Percentiles rank a stretch among this genome's conserved stretches.
Conservation (phyloP, 148 eudicot genomes). For the Rhododendron molle region DNA sequence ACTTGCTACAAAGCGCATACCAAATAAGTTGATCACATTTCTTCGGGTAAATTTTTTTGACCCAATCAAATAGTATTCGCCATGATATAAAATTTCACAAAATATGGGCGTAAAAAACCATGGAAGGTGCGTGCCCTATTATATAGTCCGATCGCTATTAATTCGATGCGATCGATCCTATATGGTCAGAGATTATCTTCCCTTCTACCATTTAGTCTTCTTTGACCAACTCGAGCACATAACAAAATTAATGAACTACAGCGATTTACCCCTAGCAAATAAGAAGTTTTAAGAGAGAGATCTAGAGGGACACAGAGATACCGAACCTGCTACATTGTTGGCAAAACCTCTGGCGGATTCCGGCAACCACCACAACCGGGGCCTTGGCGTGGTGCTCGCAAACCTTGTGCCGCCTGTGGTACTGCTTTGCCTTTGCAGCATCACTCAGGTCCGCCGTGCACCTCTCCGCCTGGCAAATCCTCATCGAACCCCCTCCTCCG, state of each 20-base stretch:
- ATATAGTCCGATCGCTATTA: too few relatives aligned
- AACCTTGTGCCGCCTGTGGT: conserved; percentile 48
- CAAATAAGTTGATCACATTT: too few relatives aligned
- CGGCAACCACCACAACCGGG: conserved; percentile 33
- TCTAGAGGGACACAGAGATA: neutral
- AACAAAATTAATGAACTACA: neutral
- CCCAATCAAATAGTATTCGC: too few relatives aligned
- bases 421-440: conserved; percentile 25
- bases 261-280: neutral
- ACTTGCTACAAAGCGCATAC: too few relatives aligned
- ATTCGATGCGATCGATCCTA: too few relatives aligned
- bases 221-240: neutral
- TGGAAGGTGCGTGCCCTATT: neutral
- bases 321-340: conserved; percentile 57
- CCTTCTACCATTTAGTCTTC: too few relatives aligned
- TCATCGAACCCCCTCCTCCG: neutral
- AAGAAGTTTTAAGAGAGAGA: neutral
- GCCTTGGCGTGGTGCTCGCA: conserved; percentile 55
- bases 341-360: conserved; percentile 47
- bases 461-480: conserved; percentile 41
- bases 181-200: neutral
- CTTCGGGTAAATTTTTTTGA: too few relatives aligned
- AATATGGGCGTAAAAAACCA: neutral
- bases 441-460: conserved; percentile 37
- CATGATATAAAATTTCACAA: neutral